Base-by-base conservation (phyloP, 2,329 filamentous ascomycete species). In the Exophiala calicioides region DNA sequence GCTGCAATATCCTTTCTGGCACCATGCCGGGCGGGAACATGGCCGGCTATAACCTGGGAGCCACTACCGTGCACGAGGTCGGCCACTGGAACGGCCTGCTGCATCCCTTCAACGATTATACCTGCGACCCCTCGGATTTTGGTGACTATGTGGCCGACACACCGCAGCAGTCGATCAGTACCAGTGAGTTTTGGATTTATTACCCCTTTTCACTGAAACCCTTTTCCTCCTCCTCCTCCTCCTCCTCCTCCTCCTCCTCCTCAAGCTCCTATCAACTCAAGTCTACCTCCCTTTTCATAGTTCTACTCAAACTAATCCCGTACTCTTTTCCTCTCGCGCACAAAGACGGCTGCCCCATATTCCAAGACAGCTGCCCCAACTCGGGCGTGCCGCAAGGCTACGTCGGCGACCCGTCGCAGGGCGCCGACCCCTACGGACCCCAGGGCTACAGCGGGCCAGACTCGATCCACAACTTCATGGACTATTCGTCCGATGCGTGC, bases 401-500 rank as follows among this genome's bases (percentile, higher is more conserved):
- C 10, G 45, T 30, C 18, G 53, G 51, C 2, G 31, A 18, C 3
- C 23, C 47, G 4, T 33, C 35, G 7, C 32, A 34, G 18, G 42
- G 41, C 4, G 13, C 39, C 20, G 52, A 55, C 13, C 54, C 54
- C 1, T 57, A 50, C 31, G 49, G 48, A 3, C 39, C 48, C 1
- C 54, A 57, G 30, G 54, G 62, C 18, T 62, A 63, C 18, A 62
- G 66, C 8, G 74, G 73, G 0, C 42, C 68, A 9, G 79, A 81
- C 62, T 66, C 74, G 3, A 74, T 81, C 44, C 74, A 78, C 50
- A 79, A 81, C 58, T 81, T 75, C 56, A 81, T 82, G 78, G 79
- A 82, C 62, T 80, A 81, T 60, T 74, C 70, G 3, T 72, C 67
- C 5, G 78, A 81, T 66, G 70, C 67, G 15, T 81, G 78, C 52